Base-by-base conservation (phyloP, 805 yeast species). In the Lachancea dasiensis region DNA sequence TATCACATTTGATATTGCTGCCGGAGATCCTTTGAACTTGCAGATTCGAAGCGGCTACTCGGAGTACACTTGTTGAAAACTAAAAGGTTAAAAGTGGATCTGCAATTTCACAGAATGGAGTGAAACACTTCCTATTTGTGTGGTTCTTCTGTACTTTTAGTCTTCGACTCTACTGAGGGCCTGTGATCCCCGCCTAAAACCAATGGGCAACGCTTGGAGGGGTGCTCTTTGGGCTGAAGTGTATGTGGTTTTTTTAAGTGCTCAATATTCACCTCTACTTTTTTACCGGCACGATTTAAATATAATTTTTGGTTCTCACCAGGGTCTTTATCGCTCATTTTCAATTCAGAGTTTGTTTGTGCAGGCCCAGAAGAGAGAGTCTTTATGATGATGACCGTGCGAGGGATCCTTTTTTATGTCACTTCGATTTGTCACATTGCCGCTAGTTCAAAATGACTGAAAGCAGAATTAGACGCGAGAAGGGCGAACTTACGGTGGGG, bases 201-300 rank as follows among this genome's bases (percentile, higher is more conserved):
- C 11, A 56, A 36, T 1, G 45, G 41, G 14, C 16, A n/a, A 15
- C 11, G 27, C 6, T 27, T 18, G 9, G 5, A 6, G 6, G 28
- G 26, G 26, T 5, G 31, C 16, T n/a, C 39, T 26, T 40, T 35
- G 6, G 44, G 42, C 4, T 41, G 31, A 13, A 50, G 44, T 3
- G 56, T 41, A 29, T 54, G 59, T 3, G 61, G 61, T 25, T 36
- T 47, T 18, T 51, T 39, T 15, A 57, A 26, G n/a, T 40, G 40
- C 10, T 49, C 51, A 7, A 50, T 40, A 20, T 50, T 44, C 10
- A 57, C 42, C 14, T 45, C 45, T n/a, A 43, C 50, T 3, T 31
- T 33, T 26, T 42, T 44, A 5, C 58, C 58, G 22, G 49, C 56
- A 14, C 58, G 39, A 11, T 41, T 43, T 7, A 51, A 22, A 14